Evolutionary conservation across 139 green algal genomes (phyloP), one percentile per base, ranked within the genome.

Genomic region (Tetradesmus obliquus): DNA sequence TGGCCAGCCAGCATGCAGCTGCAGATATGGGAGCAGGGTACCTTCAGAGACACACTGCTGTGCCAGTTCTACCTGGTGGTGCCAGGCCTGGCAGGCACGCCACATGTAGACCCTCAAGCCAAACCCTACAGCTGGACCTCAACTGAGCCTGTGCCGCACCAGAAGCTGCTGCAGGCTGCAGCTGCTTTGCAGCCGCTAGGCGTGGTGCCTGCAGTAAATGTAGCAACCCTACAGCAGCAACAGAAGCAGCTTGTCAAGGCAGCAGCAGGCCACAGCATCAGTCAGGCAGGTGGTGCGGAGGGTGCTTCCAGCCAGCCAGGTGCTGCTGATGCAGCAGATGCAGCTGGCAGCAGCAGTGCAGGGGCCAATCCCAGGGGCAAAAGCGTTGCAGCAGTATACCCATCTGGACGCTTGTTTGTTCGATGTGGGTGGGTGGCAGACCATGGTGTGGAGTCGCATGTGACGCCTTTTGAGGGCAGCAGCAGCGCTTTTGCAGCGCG

Each of bases 401-500:
- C 93, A 2, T 71, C 90, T 62, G 94, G 94, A 71, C n/a, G 66
- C 8, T 3, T 96, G 51, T 93, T 94, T 81, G 90, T 94, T n/a
- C 91, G 93, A 19, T 95, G 94, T 83, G 94, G 93, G 79, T 96
- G 94, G 94, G 93, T 95, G 10, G 9, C 88, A 1, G 91, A 95
- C 5, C 45, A 66, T 1, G 82, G 84, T 2, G 20, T 57, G 0
- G 58, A 91, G 76, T 74, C 88, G 45, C 57, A 24, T 17, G 19
- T 81, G 2, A 69, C 24, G 12, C 58, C 87, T 24, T 89, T 91
- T 91, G 84, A 66, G n/a, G 4, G 90, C 91, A 22, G 57, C 60
- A 19, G 86, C 88, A 79, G 13, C 32, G 74, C 79, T 58, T 71
- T 91, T 60, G 20, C 72, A 76, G 72, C 20, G 8, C 17, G 53